Conservation (phyloP, 768 basidiomycete species). For the Trametes coccinea region DNA sequence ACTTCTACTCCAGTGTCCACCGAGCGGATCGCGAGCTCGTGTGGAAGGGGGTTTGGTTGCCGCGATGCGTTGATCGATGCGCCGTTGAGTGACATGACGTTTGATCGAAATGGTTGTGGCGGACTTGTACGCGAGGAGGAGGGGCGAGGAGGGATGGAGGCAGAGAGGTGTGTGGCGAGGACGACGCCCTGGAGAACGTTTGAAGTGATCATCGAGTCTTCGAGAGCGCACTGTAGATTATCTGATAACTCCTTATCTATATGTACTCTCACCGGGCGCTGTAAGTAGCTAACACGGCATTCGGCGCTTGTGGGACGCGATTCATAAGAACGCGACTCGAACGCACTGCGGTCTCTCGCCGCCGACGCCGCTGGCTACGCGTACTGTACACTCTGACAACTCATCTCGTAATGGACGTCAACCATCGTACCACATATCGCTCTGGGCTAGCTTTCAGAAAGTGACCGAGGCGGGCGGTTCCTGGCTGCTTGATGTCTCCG, state of each 20-base stretch:
- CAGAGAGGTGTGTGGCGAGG: neutral
- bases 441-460: too few relatives aligned
- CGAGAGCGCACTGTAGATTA: constrained; percentile 9
- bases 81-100: constrained; percentile 79
- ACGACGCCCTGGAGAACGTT: neutral
- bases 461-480: too few relatives aligned
- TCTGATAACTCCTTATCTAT: neutral
- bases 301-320: neutral
- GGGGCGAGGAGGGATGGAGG: neutral
- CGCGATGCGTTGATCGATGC: constrained; percentile 61
- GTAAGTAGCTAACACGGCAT: too few relatives aligned
- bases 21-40: constrained; percentile 59
- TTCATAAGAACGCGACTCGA: neutral
- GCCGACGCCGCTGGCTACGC: too few relatives aligned
- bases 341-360: too few relatives aligned
- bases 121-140: neutral
- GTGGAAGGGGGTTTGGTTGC: constrained; percentile 61
- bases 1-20: constrained; percentile 61
- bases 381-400: too few relatives aligned
- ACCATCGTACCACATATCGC: too few relatives aligned
- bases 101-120: neutral
- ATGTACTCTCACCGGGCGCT: too few relatives aligned
- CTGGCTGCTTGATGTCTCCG: too few relatives aligned
- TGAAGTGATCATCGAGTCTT: constrained; percentile 4
- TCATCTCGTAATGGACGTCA: too few relatives aligned